Evolutionary conservation across 495 filamentous ascomycete species (phyloP).

Genomic region (Penicillium goetzii): DNA sequence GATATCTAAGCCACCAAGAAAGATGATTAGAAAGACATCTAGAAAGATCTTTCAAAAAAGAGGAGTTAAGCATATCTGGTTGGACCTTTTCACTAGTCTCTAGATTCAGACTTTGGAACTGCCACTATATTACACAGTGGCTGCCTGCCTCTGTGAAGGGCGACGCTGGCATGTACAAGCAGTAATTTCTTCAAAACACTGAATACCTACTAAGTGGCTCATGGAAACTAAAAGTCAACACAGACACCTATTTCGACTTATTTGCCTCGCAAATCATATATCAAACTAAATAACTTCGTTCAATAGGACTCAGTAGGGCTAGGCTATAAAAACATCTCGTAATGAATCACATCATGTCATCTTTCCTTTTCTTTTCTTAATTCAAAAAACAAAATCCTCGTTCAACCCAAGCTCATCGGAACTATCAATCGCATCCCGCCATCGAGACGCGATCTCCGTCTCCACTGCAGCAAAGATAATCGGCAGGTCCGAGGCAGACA

Average conservation of each 20-base stretch:
- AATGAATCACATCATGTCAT: background rate
- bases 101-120: no score
- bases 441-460: slow-evolving; percentile 22
- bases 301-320: background rate
- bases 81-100: no score
- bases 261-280: background rate
- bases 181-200: no score
- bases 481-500: slow-evolving; percentile 26
- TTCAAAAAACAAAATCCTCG: background rate
- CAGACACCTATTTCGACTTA: background rate
- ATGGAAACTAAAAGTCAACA: background rate
- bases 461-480: slow-evolving; percentile 31
- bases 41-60: no score
- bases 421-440: slow-evolving; percentile 35
- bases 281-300: background rate
- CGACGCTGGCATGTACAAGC: no score
- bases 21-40: no score
- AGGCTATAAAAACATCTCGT: slow-evolving; percentile 8
- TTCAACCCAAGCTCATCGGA: slow-evolving; percentile 40
- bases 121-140: no score
- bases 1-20: no score
- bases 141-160: no score
- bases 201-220: no score
- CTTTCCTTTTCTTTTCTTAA: background rate
- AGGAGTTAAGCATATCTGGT: no score